phyloP scores from a whole-genome alignment of 2,329 filamentous ascomycete genomes.

The Exserohilum turcica region DNA sequence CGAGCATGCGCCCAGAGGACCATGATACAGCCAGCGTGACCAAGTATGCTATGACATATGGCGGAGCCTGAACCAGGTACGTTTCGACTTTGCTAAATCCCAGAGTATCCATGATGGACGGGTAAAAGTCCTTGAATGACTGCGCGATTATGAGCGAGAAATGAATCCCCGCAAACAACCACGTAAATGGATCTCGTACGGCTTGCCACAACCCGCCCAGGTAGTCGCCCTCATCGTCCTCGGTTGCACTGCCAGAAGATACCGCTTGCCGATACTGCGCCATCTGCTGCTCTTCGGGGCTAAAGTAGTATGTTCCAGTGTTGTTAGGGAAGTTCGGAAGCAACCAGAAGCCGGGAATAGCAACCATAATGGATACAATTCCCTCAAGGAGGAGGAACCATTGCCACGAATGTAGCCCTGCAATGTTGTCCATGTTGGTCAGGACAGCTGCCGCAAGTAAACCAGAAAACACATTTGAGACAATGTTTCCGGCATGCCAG shows the following conservation, averaged over 20 bases:
- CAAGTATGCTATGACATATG: conserved; percentile 43
- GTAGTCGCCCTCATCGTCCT: conserved; percentile 44
- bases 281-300: conserved; percentile 20
- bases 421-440: conserved; percentile 51
- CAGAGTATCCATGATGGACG: conserved; percentile 28
- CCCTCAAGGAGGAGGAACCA: conserved; percentile 62
- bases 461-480: conserved; percentile 54
- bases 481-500: conserved; percentile 54
- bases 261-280: conserved; percentile 30
- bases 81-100: conserved; percentile 31
- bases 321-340: conserved; percentile 39
- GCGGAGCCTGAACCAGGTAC: conserved; percentile 51
- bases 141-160: conserved; percentile 37
- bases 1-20: conserved; percentile 34
- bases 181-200: conserved; percentile 47
- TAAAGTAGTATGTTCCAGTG: conserved; percentile 17
- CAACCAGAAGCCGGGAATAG: conserved; percentile 43
- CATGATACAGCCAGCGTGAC: conserved; percentile 30
- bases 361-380: conserved; percentile 54
- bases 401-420: conserved; percentile 46
- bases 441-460: conserved; percentile 55
- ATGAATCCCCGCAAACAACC: conserved; percentile 49
- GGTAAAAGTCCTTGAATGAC: conserved; percentile 39
- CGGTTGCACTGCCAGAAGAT: conserved; percentile 16
- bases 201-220: conserved; percentile 46